Evolutionary conservation across 306 rosid genomes (phyloP), one percentile per base, ranked within the genome.

Genomic region (Lathyrus oleraceus): DNA sequence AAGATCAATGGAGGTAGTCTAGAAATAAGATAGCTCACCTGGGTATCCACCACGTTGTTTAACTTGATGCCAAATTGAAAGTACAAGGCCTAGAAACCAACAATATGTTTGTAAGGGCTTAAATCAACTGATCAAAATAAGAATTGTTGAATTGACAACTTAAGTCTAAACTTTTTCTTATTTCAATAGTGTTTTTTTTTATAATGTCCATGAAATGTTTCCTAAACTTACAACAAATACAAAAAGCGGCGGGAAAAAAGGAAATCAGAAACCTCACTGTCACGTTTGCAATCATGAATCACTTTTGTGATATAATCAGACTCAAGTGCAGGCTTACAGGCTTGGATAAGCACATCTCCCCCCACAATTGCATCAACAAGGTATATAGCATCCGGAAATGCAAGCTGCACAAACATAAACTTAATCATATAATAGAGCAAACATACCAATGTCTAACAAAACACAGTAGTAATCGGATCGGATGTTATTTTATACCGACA

Each of bases 301-400:
- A 91, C 99, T 89, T 95, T 95, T 53, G 89, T 89, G 87, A 95
- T 81, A 82, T 74, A 78, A 79, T 68, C 77, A 77, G 99, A 95
- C 86, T 95, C 99, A 4, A 95, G 97, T 43, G 99, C 99, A 69
- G 89, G 96, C 93, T 95, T 89, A 86, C 99, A 95, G 77, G 97
- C 97, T 79, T 70, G 76, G 35, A 95, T 67, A 77, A 95, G 99
- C 76, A 61, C 73, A 68, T 81, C 82, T 67, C 97, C 99, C 54
- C 99, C 99, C 77, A 84, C 80, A 25, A 83, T 86, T 54, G 92
- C 97, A 72, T 95, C 99, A 67, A 95, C 97, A 83, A 95, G 84
- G 86, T 95, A 95, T 76, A 95, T 72, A 71, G 92, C 99, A 85
- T 91, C 92, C 20, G 92, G 84, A 85, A 95, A 89, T 57, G 99